Base-by-base conservation (phyloP, 257 asterid species). In the Oldenlandia corymbosa region DNA sequence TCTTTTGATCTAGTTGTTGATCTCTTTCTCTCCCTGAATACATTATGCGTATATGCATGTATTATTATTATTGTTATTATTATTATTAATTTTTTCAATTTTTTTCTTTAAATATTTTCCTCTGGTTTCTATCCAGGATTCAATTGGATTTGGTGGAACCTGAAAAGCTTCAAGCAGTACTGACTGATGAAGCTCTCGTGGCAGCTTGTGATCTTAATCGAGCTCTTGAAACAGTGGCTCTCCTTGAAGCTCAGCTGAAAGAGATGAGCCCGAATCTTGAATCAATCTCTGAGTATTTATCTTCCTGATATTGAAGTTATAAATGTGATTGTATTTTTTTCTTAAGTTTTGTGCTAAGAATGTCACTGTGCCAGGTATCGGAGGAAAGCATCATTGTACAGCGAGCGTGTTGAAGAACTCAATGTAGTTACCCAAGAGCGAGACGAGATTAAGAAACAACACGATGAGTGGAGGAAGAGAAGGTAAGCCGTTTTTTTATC, bases 191-290 rank as follows among this genome's bases (percentile, higher is more conserved):
- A 76, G 58, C 85, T 69, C 90, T 87, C 67, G 76, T 51, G 54
- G 84, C 80, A 64, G 52, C 77, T 67, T 78, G 75, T 71, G 90
- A 80, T 69, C 91, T 90, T 70, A 84, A 78, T 76, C 75, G 76
- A 71, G 88, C 89, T 65, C 88, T 93, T 48, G 97, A 87, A 81
- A 85, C 70, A 85, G 91, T 90, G 79, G 83, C 88, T 18, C 87
- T 93, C 66, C 88, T 93, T 60, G 96, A 90, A 70, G 96, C 97
- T 67, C 97, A 90, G 79, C 71, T 90, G 76, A 88, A 87, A 71
- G 99, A 93, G 73, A 83, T 90, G 95, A 93, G 78, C 71, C 99
- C 99, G 34, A 93, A 93, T 80, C 97, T 90, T 46, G 99, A 90
- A 72, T 90, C 97, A 26, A 90, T 93, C 24, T 64, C 99, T 62